These are phyloP conservation scores for Ascochyta viciae-villosae DNA, from an alignment of 2,329 filamentous ascomycete genomes.

Conservation along the genomic window DNA sequence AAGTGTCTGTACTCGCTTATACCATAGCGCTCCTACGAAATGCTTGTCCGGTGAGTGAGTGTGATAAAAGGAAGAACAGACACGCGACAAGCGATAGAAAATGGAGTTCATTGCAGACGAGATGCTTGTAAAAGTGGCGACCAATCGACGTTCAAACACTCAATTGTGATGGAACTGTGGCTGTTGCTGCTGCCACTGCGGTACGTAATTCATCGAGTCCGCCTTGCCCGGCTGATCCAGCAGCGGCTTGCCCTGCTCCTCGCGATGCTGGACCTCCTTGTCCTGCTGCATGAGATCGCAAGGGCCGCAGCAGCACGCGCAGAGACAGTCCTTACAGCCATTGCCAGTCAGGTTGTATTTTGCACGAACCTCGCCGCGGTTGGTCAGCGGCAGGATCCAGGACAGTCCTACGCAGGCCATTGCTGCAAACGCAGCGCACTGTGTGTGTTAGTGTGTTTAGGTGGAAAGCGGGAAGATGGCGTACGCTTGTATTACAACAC, in stretches of 20 bases:
- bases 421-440: constrained; percentile 38
- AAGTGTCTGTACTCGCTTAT: no score
- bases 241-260: constrained; percentile 23
- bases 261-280: constrained; percentile 39
- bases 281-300: constrained; percentile 46
- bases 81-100: neutral
- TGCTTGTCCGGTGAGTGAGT: no score
- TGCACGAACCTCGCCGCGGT: constrained; percentile 41
- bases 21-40: no score
- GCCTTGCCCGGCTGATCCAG: constrained; percentile 30
- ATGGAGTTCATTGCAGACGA: neutral
- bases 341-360: constrained; percentile 44
- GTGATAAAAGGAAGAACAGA: neutral
- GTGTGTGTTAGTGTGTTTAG: constrained; percentile 5
- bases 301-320: constrained; percentile 44
- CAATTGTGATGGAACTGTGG: neutral
- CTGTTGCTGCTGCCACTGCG: constrained; percentile 27
- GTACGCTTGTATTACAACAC: constrained; percentile 38
- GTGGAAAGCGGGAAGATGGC: neutral
- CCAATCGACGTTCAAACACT: neutral
- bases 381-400: constrained; percentile 43
- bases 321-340: constrained; percentile 43
- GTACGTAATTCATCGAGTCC: constrained; percentile 33
- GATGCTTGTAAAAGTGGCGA: neutral
- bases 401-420: constrained; percentile 34